A percentile compares a stretch with the other conserved stretches of the same genome.
Evolutionary conservation across 2,329 filamentous ascomycete species (phyloP).

Genomic region (Alternaria metachromatica): DNA sequence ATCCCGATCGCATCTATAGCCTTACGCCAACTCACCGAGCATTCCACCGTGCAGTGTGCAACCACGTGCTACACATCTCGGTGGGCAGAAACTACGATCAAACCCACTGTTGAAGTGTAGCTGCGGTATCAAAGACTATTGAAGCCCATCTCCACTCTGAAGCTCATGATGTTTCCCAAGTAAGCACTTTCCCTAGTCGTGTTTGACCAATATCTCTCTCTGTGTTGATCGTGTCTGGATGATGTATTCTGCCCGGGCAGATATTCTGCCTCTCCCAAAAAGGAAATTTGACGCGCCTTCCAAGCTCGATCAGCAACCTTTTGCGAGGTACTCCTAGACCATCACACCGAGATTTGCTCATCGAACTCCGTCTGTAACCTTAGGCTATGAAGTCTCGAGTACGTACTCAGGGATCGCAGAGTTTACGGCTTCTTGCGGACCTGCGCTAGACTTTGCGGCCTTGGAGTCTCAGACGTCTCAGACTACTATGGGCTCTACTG

Average conservation of each 20-base stretch:
- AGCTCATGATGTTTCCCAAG: not conserved
- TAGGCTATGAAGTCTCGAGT: not conserved
- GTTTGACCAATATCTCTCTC: not conserved
- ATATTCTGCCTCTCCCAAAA: not conserved
- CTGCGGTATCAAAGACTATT: not conserved
- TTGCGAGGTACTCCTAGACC: not conserved
- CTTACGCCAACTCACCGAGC: slow-evolving; percentile 8
- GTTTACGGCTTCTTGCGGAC: slow-evolving; percentile 3
- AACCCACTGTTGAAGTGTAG: not conserved
- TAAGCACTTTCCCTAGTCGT: not conserved
- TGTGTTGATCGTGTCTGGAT: not conserved
- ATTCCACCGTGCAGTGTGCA: slow-evolving; percentile 2
- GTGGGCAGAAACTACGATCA: not conserved
- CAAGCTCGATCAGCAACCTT: not conserved
- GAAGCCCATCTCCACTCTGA: not conserved
- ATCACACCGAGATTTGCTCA: not conserved
- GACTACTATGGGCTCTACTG: not conserved
- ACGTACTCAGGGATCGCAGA: not conserved
- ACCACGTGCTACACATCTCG: not conserved
- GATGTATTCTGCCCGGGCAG: slow-evolving; percentile 4
- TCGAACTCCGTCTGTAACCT: not conserved
- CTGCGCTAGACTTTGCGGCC: not conserved
- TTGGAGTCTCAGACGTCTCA: slow-evolving; percentile 1
- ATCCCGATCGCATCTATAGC: not conserved
- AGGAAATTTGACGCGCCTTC: not conserved